phyloP scores from a whole-genome alignment of 129 eudicot species.

The Escallonia rubra region DNA sequence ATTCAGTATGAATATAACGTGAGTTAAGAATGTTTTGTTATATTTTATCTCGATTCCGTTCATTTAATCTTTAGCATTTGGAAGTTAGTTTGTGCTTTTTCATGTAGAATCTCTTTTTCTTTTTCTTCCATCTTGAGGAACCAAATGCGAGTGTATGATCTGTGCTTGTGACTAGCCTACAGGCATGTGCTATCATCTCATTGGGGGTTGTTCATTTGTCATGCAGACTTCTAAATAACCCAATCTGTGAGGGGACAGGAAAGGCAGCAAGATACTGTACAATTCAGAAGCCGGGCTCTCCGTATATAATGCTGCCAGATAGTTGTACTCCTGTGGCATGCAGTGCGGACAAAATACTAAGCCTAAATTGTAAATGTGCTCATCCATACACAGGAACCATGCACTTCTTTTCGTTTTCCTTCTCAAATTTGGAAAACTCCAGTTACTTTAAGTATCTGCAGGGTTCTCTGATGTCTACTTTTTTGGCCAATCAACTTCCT shows the following conservation, averaged over 20 bases:
- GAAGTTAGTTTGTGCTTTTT: background rate
- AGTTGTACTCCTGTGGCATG: conserved; percentile 45
- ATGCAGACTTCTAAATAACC: conserved; percentile 63
- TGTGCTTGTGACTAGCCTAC: background rate
- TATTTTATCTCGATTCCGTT: background rate
- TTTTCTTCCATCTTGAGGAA: background rate
- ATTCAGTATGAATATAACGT: conserved; percentile 51
- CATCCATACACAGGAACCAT: conserved; percentile 75
- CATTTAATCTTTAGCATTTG: background rate
- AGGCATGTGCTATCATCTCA: background rate
- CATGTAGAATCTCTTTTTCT: background rate
- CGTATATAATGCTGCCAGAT: conserved; percentile 15
- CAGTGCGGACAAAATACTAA: conserved; percentile 30
- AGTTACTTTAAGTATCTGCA: conserved; percentile 44
- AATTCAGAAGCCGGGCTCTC: conserved; percentile 14
- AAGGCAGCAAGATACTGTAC: conserved; percentile 46
- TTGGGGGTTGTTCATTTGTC: conserved; percentile 4
- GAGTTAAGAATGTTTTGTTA: conserved; percentile 11
- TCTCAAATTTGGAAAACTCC: conserved; percentile 55
- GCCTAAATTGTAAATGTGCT: conserved; percentile 59
- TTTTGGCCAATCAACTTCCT: conserved; percentile 40
- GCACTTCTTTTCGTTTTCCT: conserved; percentile 55
- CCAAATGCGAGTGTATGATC: background rate
- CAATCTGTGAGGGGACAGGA: conserved; percentile 55
- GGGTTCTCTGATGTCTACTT: conserved; percentile 28